These are phyloP conservation scores for Rhizoclosmatium sp. DNA, from an alignment of 192 early-diverging fungal genomes.

Conservation along the genomic window DNA sequence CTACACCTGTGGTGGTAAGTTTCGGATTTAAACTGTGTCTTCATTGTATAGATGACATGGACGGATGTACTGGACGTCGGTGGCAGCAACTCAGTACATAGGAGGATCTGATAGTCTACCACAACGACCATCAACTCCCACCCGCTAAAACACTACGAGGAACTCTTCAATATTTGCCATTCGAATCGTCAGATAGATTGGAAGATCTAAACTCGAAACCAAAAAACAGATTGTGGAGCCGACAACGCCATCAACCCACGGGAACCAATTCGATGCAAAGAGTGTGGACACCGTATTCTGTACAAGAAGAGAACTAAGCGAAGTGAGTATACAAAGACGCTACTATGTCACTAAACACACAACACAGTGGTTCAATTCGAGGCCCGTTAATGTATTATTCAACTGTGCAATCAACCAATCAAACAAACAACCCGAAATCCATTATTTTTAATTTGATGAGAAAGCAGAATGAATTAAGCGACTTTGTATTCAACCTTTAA, in stretches of 20 bases:
- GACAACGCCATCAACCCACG: conserved; percentile 92
- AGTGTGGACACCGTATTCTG: conserved; percentile 96
- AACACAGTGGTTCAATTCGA: conserved; percentile 95
- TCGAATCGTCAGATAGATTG: too few relatives aligned
- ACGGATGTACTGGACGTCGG: neutral
- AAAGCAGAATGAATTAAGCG: neutral
- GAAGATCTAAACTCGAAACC: neutral
- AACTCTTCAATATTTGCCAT: neutral
- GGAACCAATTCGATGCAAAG: conserved; percentile 95
- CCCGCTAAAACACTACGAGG: neutral
- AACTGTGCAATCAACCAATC: neutral
- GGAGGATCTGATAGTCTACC: neutral
- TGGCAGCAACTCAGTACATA: neutral
- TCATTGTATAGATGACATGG: neutral
- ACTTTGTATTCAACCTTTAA: too few relatives aligned
- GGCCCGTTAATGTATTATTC: conserved; percentile 73
- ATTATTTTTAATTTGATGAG: neutral
- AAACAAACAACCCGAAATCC: neutral
- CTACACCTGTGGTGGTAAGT: conserved; percentile 56
- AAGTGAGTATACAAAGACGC: conserved; percentile 63
- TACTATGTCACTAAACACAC: neutral
- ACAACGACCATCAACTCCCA: neutral
- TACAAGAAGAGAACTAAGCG: conserved; percentile 96
- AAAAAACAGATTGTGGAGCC: conserved; percentile 74
- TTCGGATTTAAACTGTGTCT: neutral